These are phyloP conservation scores for Penicillium paradoxum DNA, from an alignment of 495 filamentous ascomycete species.

Conservation along the genomic window DNA sequence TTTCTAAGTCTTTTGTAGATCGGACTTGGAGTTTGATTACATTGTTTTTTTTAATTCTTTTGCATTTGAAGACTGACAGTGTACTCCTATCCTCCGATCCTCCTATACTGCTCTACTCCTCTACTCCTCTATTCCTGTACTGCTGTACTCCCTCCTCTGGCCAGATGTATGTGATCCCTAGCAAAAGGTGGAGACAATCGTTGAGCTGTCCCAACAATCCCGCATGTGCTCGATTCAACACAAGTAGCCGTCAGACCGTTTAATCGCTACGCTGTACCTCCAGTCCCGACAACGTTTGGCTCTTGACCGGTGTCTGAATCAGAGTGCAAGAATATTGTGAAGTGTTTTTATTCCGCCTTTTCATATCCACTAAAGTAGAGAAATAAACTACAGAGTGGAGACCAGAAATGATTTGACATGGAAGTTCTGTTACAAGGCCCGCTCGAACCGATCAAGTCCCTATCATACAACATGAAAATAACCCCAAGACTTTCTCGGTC, in stretches of 20 bases:
- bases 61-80: too few species aligned
- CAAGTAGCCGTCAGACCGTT: slow-evolving; percentile 24
- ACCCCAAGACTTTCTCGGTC: slow-evolving; percentile 31
- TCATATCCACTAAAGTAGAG: too few species aligned
- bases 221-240: slow-evolving; percentile 26
- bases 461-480: slow-evolving; percentile 45
- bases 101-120: too few species aligned
- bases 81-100: too few species aligned
- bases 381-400: slow-evolving; percentile 1
- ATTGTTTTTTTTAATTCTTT: too few species aligned
- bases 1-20: too few species aligned
- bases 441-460: slow-evolving; percentile 43
- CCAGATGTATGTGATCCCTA: neutral
- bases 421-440: slow-evolving; percentile 46
- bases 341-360: too few species aligned
- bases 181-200: slow-evolving; percentile 16
- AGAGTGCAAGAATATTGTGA: too few species aligned
- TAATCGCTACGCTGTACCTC: slow-evolving; percentile 10
- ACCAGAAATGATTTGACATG: slow-evolving; percentile 15
- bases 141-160: neutral
- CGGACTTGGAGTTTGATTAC: too few species aligned
- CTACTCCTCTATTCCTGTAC: too few species aligned
- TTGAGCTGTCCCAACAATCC: slow-evolving; percentile 26
- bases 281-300: neutral
- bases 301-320: neutral